Evolutionary conservation across 768 basidiomycete species (phyloP).

Genomic region (Trametes cingulata): DNA sequence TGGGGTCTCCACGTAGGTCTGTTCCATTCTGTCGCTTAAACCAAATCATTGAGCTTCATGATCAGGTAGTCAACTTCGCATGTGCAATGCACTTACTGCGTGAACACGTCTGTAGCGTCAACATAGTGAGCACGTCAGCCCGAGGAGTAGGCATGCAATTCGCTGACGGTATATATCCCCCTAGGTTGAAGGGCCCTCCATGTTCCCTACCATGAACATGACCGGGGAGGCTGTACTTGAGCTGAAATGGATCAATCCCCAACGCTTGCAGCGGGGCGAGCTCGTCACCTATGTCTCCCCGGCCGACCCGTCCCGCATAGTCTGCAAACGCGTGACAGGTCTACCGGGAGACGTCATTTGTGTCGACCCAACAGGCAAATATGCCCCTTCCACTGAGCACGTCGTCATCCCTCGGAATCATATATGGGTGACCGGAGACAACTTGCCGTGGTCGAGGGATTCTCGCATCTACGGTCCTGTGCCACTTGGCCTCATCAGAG

Average conservation of each 20-base stretch:
- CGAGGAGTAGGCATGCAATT: too few relatives aligned
- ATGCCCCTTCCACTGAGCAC: constrained; percentile 68
- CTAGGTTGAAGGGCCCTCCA: constrained; percentile 74
- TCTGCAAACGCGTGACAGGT: constrained; percentile 91
- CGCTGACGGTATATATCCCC: neutral
- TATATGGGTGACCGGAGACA: constrained; percentile 92
- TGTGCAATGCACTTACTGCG: constrained; percentile 64
- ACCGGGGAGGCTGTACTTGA: constrained; percentile 66
- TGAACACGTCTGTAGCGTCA: constrained; percentile 59
- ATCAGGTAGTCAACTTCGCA: constrained; percentile 52
- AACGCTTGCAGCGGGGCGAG: constrained; percentile 67
- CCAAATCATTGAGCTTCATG: constrained; percentile 8
- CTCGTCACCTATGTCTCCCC: constrained; percentile 75
- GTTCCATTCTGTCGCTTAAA: neutral
- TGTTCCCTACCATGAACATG: constrained; percentile 72
- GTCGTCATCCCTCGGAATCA: constrained; percentile 82
- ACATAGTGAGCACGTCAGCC: constrained; percentile 42
- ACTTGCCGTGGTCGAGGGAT: constrained; percentile 78
- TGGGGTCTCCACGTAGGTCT: neutral
- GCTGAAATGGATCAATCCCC: constrained; percentile 55
- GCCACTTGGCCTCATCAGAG: constrained; percentile 74
- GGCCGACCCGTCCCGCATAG: constrained; percentile 57
- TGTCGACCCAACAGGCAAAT: constrained; percentile 77
- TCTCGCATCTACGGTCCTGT: constrained; percentile 94
- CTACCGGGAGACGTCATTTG: constrained; percentile 88